phyloP scores from a whole-genome alignment of 1,139 yeast species.

The Scheffersomyces titani region DNA sequence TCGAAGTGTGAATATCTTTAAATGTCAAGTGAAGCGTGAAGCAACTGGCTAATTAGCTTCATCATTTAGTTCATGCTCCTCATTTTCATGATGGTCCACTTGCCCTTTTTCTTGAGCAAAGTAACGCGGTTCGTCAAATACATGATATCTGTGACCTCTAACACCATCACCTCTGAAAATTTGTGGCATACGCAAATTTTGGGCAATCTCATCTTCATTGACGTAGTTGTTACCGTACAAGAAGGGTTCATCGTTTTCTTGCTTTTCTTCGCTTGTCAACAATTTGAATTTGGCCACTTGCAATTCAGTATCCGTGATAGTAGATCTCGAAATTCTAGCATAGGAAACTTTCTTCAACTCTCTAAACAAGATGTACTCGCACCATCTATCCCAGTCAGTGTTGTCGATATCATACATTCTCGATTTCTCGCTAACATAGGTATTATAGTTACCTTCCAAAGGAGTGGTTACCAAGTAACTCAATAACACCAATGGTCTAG shows the following conservation, averaged over 20 bases:
- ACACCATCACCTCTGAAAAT: slow-evolving; percentile 90
- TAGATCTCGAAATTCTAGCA: slow-evolving; percentile 89
- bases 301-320: slow-evolving; percentile 94
- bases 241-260: slow-evolving; percentile 37
- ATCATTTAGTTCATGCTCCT: background rate
- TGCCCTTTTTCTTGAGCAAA: slow-evolving; percentile 38
- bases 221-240: slow-evolving; percentile 59
- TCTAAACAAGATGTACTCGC: slow-evolving; percentile 91
- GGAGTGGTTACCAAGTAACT: slow-evolving; percentile 92
- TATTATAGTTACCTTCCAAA: slow-evolving; percentile 83
- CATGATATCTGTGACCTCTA: slow-evolving; percentile 91
- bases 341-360: slow-evolving; percentile 86
- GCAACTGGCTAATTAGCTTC: background rate
- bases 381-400: slow-evolving; percentile 97
- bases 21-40: background rate
- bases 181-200: slow-evolving; percentile 75
- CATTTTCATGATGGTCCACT: background rate
- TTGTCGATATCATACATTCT: slow-evolving; percentile 94
- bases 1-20: background rate
- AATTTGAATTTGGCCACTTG: slow-evolving; percentile 91
- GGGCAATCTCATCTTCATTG: slow-evolving; percentile 57
- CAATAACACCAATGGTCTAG: slow-evolving; percentile 77
- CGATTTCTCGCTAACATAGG: slow-evolving; percentile 79
- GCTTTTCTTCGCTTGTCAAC: slow-evolving; percentile 44
- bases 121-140: slow-evolving; percentile 87